These are phyloP conservation scores for Aspergillus ustus DNA, from an alignment of 2,329 filamentous ascomycete species.

Conservation along the genomic window DNA sequence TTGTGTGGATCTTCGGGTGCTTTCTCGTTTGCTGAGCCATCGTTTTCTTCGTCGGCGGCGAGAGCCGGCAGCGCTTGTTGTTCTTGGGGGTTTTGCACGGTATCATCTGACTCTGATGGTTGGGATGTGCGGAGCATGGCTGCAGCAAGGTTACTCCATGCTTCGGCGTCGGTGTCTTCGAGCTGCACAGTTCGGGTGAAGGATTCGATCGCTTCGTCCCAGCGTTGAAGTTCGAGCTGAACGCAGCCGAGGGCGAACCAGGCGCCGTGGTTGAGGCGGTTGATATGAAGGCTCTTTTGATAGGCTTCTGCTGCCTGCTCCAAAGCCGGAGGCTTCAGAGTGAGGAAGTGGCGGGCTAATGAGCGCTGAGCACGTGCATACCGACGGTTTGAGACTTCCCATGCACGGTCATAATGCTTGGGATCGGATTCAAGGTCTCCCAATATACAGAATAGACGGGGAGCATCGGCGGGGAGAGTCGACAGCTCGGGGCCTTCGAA, in stretches of 20 bases:
- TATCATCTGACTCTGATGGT: slow-evolving; percentile 27
- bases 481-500: slow-evolving; percentile 71
- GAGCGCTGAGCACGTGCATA: slow-evolving; percentile 89
- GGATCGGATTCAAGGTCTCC: slow-evolving; percentile 83
- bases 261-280: slow-evolving; percentile 77
- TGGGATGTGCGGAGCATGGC: slow-evolving; percentile 66
- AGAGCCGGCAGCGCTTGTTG: slow-evolving; percentile 29
- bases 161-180: slow-evolving; percentile 87
- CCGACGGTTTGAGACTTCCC: slow-evolving; percentile 79
- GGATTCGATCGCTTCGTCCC: slow-evolving; percentile 77
- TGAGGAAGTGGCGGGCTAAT: slow-evolving; percentile 77
- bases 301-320: slow-evolving; percentile 77
- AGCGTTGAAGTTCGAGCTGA: slow-evolving; percentile 75
- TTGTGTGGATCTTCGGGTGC: slow-evolving; percentile 57
- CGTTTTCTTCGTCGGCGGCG: slow-evolving; percentile 35
- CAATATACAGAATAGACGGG: slow-evolving; percentile 88
- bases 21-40: slow-evolving; percentile 24
- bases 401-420: slow-evolving; percentile 79
- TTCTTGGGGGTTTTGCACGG: slow-evolving; percentile 38
- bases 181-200: slow-evolving; percentile 82
- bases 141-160: slow-evolving; percentile 92
- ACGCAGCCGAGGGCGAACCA: slow-evolving; percentile 95
- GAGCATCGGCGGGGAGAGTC: slow-evolving; percentile 78
- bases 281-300: slow-evolving; percentile 73
- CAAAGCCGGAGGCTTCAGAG: slow-evolving; percentile 63